A percentile compares a stretch with the other conserved stretches of the same genome.
Conservation (phyloP, 2,329 filamentous ascomycete species). For the Aspergillus cejpii region DNA sequence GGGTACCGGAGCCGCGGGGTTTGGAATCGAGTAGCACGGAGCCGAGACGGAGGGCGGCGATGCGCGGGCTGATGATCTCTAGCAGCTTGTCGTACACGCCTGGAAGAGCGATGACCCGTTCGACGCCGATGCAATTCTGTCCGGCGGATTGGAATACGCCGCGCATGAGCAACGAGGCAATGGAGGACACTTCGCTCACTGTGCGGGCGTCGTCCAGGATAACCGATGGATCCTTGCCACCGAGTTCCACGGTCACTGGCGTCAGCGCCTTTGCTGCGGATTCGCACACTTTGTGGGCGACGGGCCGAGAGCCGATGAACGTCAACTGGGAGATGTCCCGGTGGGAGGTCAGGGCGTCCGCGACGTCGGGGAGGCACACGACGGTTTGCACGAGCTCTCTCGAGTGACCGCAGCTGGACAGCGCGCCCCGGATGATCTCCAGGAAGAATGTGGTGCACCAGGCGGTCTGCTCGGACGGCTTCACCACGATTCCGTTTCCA, state of each 20-base stretch:
- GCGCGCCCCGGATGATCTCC: constrained; percentile 67
- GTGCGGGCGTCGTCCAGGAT: constrained; percentile 70
- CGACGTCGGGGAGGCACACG: constrained; percentile 79
- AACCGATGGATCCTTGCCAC: constrained; percentile 89
- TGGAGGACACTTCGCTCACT: constrained; percentile 54
- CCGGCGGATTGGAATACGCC: constrained; percentile 92
- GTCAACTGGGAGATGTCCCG: constrained; percentile 79
- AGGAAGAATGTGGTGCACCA: constrained; percentile 86
- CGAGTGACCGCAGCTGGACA: constrained; percentile 75
- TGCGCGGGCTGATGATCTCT: constrained; percentile 62
- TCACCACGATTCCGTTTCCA: constrained; percentile 86
- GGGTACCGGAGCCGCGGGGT: constrained; percentile 23
- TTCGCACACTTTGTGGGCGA: constrained; percentile 81
- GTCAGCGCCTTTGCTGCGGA: constrained; percentile 81
- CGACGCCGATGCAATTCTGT: constrained; percentile 96
- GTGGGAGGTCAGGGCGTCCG: constrained; percentile 76
- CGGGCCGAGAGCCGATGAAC: constrained; percentile 84
- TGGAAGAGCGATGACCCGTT: constrained; percentile 78
- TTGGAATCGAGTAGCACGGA: constrained; percentile 53
- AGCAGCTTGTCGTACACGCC: constrained; percentile 69
- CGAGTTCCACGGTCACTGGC: constrained; percentile 82
- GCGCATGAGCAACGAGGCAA: constrained; percentile 77
- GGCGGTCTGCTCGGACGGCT: constrained; percentile 89
- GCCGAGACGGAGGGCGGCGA: constrained; percentile 68
- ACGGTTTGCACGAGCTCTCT: constrained; percentile 75